phyloP scores from a whole-genome alignment of 768 basidiomycete species.

The Kockovaella imperatae region DNA sequence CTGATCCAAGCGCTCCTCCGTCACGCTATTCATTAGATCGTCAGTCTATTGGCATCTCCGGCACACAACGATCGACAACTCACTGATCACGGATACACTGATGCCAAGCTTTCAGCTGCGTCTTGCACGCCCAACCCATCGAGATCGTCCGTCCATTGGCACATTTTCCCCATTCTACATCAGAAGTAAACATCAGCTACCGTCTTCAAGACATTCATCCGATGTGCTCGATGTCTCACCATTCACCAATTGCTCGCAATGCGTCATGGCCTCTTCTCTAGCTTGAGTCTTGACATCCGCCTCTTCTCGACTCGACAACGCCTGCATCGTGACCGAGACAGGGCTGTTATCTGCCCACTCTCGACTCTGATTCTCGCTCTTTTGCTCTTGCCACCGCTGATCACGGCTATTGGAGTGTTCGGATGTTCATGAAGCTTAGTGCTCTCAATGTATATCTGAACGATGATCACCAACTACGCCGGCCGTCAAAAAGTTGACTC shows the following conservation, averaged over 20 bases:
- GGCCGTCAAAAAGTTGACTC: too few species aligned
- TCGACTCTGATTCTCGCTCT: too few species aligned
- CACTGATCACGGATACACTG: conserved; percentile 34
- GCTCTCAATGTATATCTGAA: too few species aligned
- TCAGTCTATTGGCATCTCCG: not conserved
- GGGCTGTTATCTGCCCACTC: too few species aligned
- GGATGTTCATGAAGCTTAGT: too few species aligned
- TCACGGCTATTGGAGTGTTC: too few species aligned
- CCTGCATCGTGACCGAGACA: conserved; percentile 38
- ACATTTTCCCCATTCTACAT: conserved; percentile 32
- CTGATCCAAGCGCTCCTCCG: conserved; percentile 23
- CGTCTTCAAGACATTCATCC: not conserved
- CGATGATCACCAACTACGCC: too few species aligned
- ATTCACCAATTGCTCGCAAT: conserved; percentile 31
- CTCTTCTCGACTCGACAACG: conserved; percentile 36
- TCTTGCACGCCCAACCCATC: conserved; percentile 28
- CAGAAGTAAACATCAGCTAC: not conserved
- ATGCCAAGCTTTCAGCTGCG: conserved; percentile 30
- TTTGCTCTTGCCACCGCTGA: too few species aligned
- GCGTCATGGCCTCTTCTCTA: conserved; percentile 24
- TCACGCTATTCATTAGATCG: conserved; percentile 14
- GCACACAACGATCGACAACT: not conserved
- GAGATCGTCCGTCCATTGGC: conserved; percentile 33
- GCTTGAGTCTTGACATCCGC: conserved; percentile 26
- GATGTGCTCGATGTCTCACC: too few species aligned